Conservation (phyloP, 345 rosid genomes). For the Trapa incisa region DNA sequence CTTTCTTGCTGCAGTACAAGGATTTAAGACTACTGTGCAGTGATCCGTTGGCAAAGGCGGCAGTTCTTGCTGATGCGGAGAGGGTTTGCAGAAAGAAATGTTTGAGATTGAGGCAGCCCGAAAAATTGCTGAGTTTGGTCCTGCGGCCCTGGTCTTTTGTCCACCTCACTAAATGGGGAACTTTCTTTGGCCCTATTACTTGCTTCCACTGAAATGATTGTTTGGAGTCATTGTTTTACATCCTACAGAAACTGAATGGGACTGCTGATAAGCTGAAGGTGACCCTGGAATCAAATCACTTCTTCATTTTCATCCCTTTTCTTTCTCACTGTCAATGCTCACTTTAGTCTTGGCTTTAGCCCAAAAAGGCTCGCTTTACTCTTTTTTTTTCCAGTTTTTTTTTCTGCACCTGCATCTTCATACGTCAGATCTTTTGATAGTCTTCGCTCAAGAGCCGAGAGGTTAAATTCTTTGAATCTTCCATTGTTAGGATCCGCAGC, state of each 20-base stretch:
- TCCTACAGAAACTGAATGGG: not conserved
- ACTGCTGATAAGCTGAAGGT: too few species aligned
- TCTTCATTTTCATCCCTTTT: not conserved
- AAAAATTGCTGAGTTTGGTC: too few species aligned
- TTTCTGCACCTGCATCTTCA: not conserved
- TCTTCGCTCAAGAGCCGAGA: not conserved
- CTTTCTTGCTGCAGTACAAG: slow-evolving; percentile 34
- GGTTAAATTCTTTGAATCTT: not conserved
- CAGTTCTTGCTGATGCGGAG: slow-evolving; percentile 74
- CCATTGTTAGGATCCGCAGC: not conserved
- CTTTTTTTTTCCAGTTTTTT: not conserved
- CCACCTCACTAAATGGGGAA: not conserved
- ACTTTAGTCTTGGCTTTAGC: not conserved
- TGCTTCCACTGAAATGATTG: not conserved
- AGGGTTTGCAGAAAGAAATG: too few species aligned
- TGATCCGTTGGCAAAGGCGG: slow-evolving; percentile 42
- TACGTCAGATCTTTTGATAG: not conserved
- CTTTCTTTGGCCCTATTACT: too few species aligned
- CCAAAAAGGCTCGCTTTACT: not conserved
- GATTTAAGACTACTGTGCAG: slow-evolving; percentile 51
- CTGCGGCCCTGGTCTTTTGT: too few species aligned
- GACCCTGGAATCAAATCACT: slow-evolving; percentile 14
- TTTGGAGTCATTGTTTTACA: not conserved
- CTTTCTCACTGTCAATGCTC: not conserved
- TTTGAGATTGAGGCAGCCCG: too few species aligned